These are phyloP conservation scores for Talaromyces sp. DNA, from an alignment of 2,329 filamentous ascomycete species.

Conservation along the genomic window DNA sequence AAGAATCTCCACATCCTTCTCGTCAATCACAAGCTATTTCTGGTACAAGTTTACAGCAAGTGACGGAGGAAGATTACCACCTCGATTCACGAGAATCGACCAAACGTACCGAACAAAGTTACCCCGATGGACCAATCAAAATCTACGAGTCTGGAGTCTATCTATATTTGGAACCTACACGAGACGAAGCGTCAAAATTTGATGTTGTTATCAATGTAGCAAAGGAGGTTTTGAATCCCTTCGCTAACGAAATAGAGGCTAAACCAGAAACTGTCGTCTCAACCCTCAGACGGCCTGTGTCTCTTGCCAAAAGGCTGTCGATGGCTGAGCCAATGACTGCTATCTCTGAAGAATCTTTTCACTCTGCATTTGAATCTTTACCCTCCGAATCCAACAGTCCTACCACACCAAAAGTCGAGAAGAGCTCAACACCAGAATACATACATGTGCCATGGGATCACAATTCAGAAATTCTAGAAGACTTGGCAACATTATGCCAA, in stretches of 20 bases:
- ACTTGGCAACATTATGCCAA: slow-evolving; percentile 58
- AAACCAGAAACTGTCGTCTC: slow-evolving; percentile 42
- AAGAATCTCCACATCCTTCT: slow-evolving; percentile 28
- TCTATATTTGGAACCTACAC: slow-evolving; percentile 61
- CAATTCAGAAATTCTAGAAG: slow-evolving; percentile 65
- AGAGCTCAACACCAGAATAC: slow-evolving; percentile 55
- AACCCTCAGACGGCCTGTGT: slow-evolving; percentile 44
- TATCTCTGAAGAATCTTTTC: slow-evolving; percentile 46
- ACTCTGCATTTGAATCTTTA: slow-evolving; percentile 48
- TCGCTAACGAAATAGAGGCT: slow-evolving; percentile 34
- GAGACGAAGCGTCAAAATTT: slow-evolving; percentile 57
- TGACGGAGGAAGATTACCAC: slow-evolving; percentile 52
- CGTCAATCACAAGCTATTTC: slow-evolving; percentile 20
- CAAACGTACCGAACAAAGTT: slow-evolving; percentile 61
- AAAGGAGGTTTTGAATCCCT: slow-evolving; percentile 62
- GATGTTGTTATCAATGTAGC: slow-evolving; percentile 65
- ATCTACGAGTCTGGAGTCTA: slow-evolving; percentile 62
- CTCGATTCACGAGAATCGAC: slow-evolving; percentile 53
- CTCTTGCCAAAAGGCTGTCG: slow-evolving; percentile 31
- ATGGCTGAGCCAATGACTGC: slow-evolving; percentile 45
- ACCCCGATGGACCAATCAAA: slow-evolving; percentile 62
- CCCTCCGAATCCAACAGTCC: slow-evolving; percentile 29
- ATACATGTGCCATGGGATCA: slow-evolving; percentile 66
- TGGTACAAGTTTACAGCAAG: slow-evolving; percentile 34
- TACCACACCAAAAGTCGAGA: slow-evolving; percentile 31